Evolutionary conservation across 202 grass and related monocot genomes (phyloP), one percentile per base, ranked within the genome.

Genomic region (Brachypodium distachyon): DNA sequence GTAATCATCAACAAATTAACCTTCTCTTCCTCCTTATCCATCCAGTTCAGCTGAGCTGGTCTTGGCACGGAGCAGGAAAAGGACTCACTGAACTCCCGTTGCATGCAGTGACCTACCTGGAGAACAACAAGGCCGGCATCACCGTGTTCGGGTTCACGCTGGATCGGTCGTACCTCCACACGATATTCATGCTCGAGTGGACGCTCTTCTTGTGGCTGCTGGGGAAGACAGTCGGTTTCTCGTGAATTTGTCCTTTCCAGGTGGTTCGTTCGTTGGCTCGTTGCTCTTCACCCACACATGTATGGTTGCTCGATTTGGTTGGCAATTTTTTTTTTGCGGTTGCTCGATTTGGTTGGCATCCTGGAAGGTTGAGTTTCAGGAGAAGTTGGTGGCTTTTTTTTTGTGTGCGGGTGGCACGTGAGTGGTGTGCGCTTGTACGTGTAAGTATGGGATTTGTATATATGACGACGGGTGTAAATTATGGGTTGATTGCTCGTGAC

Each of bases 41-140:
- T n/a, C 27, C 13, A 59, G 0, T 27, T 73, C 2, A 9, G 3
- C 3, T 18, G 2, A 14, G 1, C n/a, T 66, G 25, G 12, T 54
- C 9, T 44, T 66, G 39, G 1, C 9, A 12, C 12, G 26, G 12
- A 38, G 4, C 33, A 36, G 8, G 25, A 61, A 46, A 46, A 3
- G 33, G 6, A 36, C 33, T 36, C 33, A 36, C 23, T 60, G 8
- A 68, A 61, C 21, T 37, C 12, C 27, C 8, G 0, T 0, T n/a
- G 3, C 38, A n/a, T 85, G 43, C 87, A 98, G 91, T 98, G 80
- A 95, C 89, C 1, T 95, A 98, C 73, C 72, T 98, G 85, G 95
- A 95, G 82, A 90, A 98, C 86, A 98, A 98, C 76, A 94, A 69
- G 56, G 95, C 89, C 9, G 91, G 89, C 25, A 94, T 98, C 81